These are phyloP conservation scores for Erigeron canadensis DNA, from an alignment of 129 eudicot genomes.

Conservation along the genomic window DNA sequence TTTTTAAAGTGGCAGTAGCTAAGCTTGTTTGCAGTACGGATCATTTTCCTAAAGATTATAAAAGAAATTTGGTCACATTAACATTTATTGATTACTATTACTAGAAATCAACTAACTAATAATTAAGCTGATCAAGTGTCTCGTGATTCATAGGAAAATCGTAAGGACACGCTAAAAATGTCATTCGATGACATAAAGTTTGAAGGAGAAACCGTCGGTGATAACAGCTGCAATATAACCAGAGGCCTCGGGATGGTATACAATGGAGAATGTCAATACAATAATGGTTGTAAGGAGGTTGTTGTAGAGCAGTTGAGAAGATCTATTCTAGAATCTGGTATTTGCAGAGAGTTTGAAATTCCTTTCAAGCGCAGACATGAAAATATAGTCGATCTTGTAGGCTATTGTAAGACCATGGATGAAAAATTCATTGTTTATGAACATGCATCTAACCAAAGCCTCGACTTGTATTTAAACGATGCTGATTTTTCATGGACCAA, in stretches of 20 bases:
- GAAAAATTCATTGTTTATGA: conserved; percentile 11
- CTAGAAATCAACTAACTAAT: too few species aligned
- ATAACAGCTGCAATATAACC: not conserved
- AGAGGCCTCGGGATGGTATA: not conserved
- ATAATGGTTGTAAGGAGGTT: not conserved
- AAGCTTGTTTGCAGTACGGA: too few species aligned
- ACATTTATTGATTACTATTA: too few species aligned
- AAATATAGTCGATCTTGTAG: conserved; percentile 7
- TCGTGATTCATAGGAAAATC: not conserved
- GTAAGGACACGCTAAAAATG: not conserved
- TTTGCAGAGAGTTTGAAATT: conserved; percentile 13
- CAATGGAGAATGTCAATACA: not conserved
- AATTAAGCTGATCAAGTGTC: not conserved
- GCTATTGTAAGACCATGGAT: conserved; percentile 7
- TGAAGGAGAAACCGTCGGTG: not conserved
- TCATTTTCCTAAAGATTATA: too few species aligned
- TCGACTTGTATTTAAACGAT: not conserved
- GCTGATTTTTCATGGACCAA: conserved; percentile 4
- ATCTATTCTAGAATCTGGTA: not conserved
- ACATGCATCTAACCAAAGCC: not conserved
- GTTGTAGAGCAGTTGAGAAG: not conserved
- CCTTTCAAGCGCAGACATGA: conserved; percentile 11
- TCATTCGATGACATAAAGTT: not conserved
- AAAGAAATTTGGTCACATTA: too few species aligned
- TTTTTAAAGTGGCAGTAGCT: too few species aligned